A percentile compares a stretch with the other conserved stretches of the same genome.
phyloP scores from a whole-genome alignment of 768 basidiomycete genomes.

The Leccinum uliginosum region DNA sequence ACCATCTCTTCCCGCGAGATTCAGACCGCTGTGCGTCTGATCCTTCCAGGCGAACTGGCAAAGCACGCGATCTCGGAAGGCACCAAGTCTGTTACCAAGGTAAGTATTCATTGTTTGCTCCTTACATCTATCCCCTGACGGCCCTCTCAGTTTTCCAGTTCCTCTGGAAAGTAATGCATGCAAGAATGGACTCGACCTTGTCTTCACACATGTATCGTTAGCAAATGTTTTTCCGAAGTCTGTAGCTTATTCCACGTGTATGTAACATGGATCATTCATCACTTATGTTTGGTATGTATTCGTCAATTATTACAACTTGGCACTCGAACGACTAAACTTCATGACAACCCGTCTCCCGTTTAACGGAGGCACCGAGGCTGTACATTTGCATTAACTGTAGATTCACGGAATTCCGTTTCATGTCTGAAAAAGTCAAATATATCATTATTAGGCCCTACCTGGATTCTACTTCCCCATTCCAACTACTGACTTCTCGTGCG shows the following conservation, averaged over 20 bases:
- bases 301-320: not conserved
- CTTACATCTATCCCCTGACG: slow-evolving; percentile 6
- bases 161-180: slow-evolving; percentile 54
- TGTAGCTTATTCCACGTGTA: slow-evolving; percentile 7
- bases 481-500: slow-evolving; percentile 70
- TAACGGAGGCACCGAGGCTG: not conserved
- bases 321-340: not conserved
- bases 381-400: too few species aligned
- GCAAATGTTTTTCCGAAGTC: slow-evolving; percentile 19
- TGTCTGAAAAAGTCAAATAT: not conserved
- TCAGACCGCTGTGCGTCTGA: slow-evolving; percentile 93
- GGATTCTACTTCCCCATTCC: slow-evolving; percentile 57
- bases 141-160: slow-evolving; percentile 60
- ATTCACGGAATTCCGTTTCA: not conserved
- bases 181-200: not conserved
- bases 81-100: slow-evolving; percentile 88
- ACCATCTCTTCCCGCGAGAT: slow-evolving; percentile 99
- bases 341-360: not conserved
- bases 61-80: slow-evolving; percentile 78
- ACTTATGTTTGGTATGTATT: slow-evolving; percentile 9
- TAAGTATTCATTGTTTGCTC: slow-evolving; percentile 26
- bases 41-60: slow-evolving; percentile 93
- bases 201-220: slow-evolving; percentile 25
- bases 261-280: slow-evolving; percentile 21
- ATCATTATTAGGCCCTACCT: too few species aligned